Percentiles rank a stretch among this genome's conserved stretches.
These are phyloP conservation scores for Nitzschia palea DNA, from an alignment of 108 stramenopile genomes.

Conservation along the genomic window DNA sequence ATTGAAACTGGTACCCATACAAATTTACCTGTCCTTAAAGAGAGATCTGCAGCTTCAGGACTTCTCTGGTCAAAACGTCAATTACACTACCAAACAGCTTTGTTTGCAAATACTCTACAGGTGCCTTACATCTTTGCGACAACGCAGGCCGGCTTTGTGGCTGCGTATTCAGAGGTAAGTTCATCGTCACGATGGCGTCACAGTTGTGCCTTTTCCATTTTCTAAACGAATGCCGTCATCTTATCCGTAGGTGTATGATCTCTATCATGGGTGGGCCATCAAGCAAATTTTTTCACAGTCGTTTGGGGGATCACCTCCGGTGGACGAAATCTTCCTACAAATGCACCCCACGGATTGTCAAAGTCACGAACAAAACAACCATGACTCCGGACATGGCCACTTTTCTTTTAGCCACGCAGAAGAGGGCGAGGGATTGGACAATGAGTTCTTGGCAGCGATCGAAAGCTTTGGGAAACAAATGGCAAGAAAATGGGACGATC, in stretches of 20 bases:
- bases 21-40: constrained; percentile 50
- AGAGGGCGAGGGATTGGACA: constrained; percentile 15
- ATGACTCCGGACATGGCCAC: background rate
- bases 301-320: constrained; percentile 50
- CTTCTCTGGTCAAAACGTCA: constrained; percentile 74
- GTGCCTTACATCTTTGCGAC: constrained; percentile 32
- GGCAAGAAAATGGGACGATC: constrained; percentile 35
- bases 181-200: too few species aligned
- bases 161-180: constrained; percentile 62
- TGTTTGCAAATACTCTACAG: constrained; percentile 46
- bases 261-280: constrained; percentile 74
- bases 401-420: background rate
- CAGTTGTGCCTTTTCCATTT: too few species aligned
- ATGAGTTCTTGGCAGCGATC: constrained; percentile 26
- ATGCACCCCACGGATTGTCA: constrained; percentile 21
- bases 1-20: constrained; percentile 32
- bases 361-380: background rate
- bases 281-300: constrained; percentile 62
- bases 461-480: constrained; percentile 27
- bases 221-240: too few species aligned
- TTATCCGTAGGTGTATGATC: constrained; percentile 62
- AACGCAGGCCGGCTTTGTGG: constrained; percentile 40
- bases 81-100: constrained; percentile 55
- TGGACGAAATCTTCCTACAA: constrained; percentile 32
- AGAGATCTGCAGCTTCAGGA: constrained; percentile 63